These are phyloP conservation scores for Diatrype stigma DNA, from an alignment of 2,329 filamentous ascomycete genomes.

Conservation along the genomic window DNA sequence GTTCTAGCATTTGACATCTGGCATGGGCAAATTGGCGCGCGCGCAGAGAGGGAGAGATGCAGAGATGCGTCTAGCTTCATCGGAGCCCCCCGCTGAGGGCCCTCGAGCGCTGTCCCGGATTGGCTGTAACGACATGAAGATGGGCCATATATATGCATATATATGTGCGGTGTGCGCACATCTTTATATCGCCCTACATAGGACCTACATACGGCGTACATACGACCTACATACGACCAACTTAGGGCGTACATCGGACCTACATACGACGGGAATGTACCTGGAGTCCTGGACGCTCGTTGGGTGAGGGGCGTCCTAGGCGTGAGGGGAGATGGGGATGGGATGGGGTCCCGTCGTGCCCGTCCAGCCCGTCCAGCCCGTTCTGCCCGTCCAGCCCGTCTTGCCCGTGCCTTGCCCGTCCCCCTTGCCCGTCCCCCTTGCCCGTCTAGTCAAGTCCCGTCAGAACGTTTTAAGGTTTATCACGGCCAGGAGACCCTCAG, in stretches of 20 bases:
- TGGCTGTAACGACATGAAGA: not conserved
- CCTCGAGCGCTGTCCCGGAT: not conserved
- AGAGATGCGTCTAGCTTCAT: not conserved
- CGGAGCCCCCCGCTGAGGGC: not conserved
- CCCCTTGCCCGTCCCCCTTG: no score
- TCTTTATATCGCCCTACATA: not conserved
- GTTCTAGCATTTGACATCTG: not conserved
- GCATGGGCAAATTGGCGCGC: no score
- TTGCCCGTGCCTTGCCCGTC: no score
- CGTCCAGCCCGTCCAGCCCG: no score
- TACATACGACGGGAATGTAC: no score
- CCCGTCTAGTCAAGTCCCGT: no score
- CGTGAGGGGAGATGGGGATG: not conserved
- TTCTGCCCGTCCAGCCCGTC: no score
- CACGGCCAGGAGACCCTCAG: not conserved
- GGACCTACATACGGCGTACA: no score
- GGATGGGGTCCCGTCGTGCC: no score
- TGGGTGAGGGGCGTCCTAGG: not conserved
- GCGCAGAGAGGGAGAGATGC: not conserved
- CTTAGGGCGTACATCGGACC: no score
- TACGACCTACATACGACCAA: no score
- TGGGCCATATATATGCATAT: not conserved
- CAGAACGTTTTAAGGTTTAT: not conserved
- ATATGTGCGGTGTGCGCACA: not conserved
- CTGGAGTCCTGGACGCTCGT: no score